Evolutionary conservation across 73 alveolate genomes (phyloP), one percentile per base, ranked within the genome.

Genomic region (Tetrahymena thermophila): DNA sequence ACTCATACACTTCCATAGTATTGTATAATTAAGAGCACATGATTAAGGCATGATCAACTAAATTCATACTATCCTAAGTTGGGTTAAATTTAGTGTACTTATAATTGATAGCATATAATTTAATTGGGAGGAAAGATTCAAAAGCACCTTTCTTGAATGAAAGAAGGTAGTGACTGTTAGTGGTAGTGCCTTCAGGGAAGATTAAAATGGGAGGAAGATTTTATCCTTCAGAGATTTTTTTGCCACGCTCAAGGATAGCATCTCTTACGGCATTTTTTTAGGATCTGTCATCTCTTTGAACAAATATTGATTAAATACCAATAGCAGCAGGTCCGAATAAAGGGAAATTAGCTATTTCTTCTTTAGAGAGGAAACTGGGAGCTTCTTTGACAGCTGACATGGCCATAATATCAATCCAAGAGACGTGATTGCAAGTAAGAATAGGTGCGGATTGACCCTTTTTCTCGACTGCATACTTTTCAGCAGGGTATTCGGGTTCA

Each of bases 181-280:
- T 96, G n/a, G 99, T 98, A 6, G 99, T 97, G 16, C 99, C 99
- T 96, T 99, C 99, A 40, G 99, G 99, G 96, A 98, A 99, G 28
- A 99, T 94, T 34, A 95, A 95, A 85, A 99, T 94, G 28, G 98
- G 98, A 40, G 98, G 97, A 21, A 93, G 95, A 50, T 83, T 93
- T 95, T 96, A 56, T 25, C 98, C 97, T 85, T 96, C 93, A 94
- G 96, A 93, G 58, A 97, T 96, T 35, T 94, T 96, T 85, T 94
- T 97, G 57, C 95, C 98, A 93, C 99, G 96, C 50, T 97, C 94
- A 31, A 93, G 58, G 89, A 98, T 94, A 93, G 94, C 89, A 34
- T 96, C 94, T 38, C 97, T 50, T 56, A 96, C 96, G 85, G 95
- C 85, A 35, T 94, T 43, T 50, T 98, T 94, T 56, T 95, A 93